Evolutionary conservation across 2,329 filamentous ascomycete genomes (phyloP).

Genomic region (Arachnomyces sp.): DNA sequence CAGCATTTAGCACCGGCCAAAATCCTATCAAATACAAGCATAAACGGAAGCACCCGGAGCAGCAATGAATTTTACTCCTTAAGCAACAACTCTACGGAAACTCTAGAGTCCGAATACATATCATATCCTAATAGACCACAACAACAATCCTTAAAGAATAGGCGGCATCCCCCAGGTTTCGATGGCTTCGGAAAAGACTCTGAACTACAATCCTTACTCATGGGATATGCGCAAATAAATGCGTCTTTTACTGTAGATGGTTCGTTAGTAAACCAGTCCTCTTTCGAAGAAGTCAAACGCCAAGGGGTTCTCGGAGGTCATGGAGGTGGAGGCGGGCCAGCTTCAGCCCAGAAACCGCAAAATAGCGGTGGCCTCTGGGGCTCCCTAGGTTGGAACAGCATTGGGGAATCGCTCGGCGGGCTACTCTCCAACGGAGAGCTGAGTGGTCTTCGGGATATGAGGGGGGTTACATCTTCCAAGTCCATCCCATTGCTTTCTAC

Average conservation of each 20-base stretch:
- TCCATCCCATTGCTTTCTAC: constrained; percentile 88
- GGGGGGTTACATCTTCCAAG: constrained; percentile 74
- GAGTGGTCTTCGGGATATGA: constrained; percentile 93
- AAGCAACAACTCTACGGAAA: constrained; percentile 93
- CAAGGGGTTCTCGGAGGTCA: constrained; percentile 86
- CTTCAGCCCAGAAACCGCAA: constrained; percentile 48
- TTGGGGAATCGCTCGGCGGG: constrained; percentile 81
- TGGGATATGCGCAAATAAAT: constrained; percentile 93
- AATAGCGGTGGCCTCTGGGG: constrained; percentile 75
- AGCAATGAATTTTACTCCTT: constrained; percentile 92
- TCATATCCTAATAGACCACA: constrained; percentile 44
- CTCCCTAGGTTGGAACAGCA: constrained; percentile 76
- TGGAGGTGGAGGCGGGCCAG: constrained; percentile 63
- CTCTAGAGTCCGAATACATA: constrained; percentile 78
- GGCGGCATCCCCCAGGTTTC: constrained; percentile 40
- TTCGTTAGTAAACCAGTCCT: constrained; percentile 77
- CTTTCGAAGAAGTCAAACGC: constrained; percentile 92
- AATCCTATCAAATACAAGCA: constrained; percentile 42
- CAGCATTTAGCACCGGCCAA: constrained; percentile 32
- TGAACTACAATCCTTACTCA: constrained; percentile 69
- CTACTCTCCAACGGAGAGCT: constrained; percentile 79
- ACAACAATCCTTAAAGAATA: constrained; percentile 39
- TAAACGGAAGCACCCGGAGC: constrained; percentile 69
- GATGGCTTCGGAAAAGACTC: constrained; percentile 12
- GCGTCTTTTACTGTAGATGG: constrained; percentile 89